Evolutionary conservation across 257 asterid genomes (phyloP).

Genomic region (Cinchona pubescens): DNA sequence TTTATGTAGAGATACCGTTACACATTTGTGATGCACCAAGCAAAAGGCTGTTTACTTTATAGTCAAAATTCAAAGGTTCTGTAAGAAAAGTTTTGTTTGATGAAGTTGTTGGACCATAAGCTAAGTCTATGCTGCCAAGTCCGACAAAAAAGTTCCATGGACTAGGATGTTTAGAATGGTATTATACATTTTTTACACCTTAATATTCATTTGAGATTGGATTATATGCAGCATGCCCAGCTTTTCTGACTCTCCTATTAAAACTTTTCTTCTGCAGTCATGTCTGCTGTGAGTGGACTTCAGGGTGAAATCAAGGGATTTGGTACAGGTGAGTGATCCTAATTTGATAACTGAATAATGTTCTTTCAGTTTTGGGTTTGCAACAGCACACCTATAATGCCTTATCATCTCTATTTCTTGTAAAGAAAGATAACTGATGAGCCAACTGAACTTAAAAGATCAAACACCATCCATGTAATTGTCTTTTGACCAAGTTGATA

Average conservation of each 20-base stretch:
- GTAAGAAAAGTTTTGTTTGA: too few relatives aligned
- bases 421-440: neutral
- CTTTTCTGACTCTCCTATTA: constrained; percentile 12
- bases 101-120: neutral
- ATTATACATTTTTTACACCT: neutral
- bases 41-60: neutral
- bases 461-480: neutral
- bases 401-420: neutral
- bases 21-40: neutral
- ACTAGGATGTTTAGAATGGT: neutral
- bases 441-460: neutral
- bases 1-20: neutral
- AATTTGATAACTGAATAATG: neutral
- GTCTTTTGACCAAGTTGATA: neutral
- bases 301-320: constrained; percentile 81
- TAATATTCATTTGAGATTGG: neutral
- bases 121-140: neutral
- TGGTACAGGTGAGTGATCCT: constrained; percentile 56
- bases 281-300: constrained; percentile 97
- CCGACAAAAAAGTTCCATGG: neutral
- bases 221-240: neutral
- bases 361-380: neutral
- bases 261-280: constrained; percentile 52
- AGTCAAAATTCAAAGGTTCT: neutral
- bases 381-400: too few relatives aligned